Evolutionary conservation across 2,329 filamentous ascomycete genomes (phyloP).

Genomic region (Onygenales sp.): DNA sequence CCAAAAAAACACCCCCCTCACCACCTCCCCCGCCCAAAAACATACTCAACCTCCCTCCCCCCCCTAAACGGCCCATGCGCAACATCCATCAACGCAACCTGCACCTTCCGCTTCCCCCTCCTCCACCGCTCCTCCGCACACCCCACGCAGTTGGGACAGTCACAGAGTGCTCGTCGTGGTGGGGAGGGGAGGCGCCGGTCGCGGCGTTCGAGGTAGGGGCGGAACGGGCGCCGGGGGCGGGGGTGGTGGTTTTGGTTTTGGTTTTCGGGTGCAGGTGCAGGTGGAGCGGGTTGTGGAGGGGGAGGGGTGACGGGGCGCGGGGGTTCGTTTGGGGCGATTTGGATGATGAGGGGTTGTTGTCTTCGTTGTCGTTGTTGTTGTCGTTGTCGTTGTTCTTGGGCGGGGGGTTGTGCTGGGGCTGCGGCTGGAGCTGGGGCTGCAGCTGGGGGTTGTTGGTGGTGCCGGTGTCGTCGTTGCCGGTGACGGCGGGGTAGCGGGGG

Average conservation of each 20-base stretch:
- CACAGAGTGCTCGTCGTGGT: neutral
- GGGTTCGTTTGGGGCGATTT: no score
- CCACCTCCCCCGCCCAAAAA: neutral
- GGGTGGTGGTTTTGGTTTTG: neutral
- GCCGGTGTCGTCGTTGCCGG: no score
- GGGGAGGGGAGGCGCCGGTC: neutral
- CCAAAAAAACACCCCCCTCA: neutral
- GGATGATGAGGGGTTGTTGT: no score
- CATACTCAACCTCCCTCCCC: slow-evolving; percentile 2
- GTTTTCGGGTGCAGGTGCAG: neutral
- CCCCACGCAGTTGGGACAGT: neutral
- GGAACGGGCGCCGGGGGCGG: neutral
- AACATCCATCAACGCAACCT: slow-evolving; percentile 1
- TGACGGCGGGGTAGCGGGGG: no score
- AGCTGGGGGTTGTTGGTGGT: no score
- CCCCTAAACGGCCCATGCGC: slow-evolving; percentile 10
- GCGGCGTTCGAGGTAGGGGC: neutral
- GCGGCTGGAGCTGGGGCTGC: no score
- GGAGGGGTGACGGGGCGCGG: neutral
- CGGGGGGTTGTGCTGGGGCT: no score
- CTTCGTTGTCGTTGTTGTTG: neutral
- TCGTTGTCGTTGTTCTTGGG: neutral
- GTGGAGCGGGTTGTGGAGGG: neutral
- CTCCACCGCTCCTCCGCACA: neutral
- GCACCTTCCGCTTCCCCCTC: neutral